Evolutionary conservation across 805 yeast species (phyloP), one percentile per base, ranked within the genome.

Genomic region (Grigorovia yakushimaensis): DNA sequence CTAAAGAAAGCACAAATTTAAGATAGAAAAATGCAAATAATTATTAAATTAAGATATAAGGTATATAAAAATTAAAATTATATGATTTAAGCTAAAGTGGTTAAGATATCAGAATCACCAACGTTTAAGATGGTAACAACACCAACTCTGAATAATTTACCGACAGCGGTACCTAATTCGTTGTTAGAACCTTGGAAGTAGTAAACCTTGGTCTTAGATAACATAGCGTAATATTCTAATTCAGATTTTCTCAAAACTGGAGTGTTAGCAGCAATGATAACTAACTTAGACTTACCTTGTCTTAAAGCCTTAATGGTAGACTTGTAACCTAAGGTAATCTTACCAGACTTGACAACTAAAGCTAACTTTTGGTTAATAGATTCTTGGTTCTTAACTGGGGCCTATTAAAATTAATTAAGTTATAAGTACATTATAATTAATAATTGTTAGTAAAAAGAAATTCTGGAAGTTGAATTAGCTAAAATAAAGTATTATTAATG

Each of bases 111-210:
- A 68, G 98, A 93, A 80, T 93, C 99, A 89, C 99, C 99, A 67
- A 96, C 96, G 68, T 93, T 98, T 69, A 91, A 78, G 67, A 93
- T 74, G 68, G 97, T 79, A 68, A 93, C 78, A 69, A 89, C 91
- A 81, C 98, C 98, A 66, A 93, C 98, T 81, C 97, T 88, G 96
- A 93, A 93, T 70, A 93, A 88, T 78, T 87, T 91, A 89, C 99
- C 99, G 79, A 96, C 91, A 66, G 96, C 96, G 67, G 99, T 93
- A 81, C 97, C 98, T 71, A 91, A 87, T 80, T 91, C 98, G 79
- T 91, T 91, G 96, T 91, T 91, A 76, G 96, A 95, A 81, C 97
- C 98, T 77, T 84, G 93, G 95, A 89, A 93, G 89, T 89, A 94
- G 93, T 91, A 89, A 58, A 76, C 78, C 70, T 80, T 81, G 73